Evolutionary conservation across 1,284 basidiomycete genomes (phyloP).

Genomic region (Ustilago trichophora): DNA sequence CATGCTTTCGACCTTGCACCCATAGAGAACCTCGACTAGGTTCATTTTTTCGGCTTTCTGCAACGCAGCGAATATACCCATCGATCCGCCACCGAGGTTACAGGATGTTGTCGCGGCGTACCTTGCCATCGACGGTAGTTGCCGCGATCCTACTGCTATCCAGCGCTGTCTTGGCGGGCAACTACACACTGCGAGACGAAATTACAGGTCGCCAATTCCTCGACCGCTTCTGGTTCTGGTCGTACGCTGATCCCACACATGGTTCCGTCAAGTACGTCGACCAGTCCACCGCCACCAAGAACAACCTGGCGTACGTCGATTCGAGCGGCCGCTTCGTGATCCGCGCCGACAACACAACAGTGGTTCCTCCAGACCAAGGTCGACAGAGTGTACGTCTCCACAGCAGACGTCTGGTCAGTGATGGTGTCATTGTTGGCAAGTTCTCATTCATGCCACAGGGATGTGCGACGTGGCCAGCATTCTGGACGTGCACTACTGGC

Average conservation of each 20-base stretch:
- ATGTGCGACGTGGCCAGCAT: slow-evolving; percentile 60
- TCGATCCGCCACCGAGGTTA: too few relatives aligned
- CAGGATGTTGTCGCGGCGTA: neutral
- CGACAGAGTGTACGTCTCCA: slow-evolving; percentile 45
- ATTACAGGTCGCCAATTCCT: slow-evolving; percentile 44
- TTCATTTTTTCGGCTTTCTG: neutral
- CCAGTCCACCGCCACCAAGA: slow-evolving; percentile 19
- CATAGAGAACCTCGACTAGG: slow-evolving; percentile 14
- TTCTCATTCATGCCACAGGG: slow-evolving; percentile 45
- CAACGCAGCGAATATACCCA: too few relatives aligned
- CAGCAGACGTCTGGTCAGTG: slow-evolving; percentile 37
- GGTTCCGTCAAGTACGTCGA: slow-evolving; percentile 50
- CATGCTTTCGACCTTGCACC: neutral
- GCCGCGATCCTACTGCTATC: slow-evolving; percentile 6
- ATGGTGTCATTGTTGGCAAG: slow-evolving; percentile 48
- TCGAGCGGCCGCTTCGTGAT: slow-evolving; percentile 37
- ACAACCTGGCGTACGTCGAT: slow-evolving; percentile 36
- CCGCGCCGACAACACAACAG: slow-evolving; percentile 39
- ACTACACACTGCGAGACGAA: slow-evolving; percentile 47
- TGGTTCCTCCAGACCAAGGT: slow-evolving; percentile 15
- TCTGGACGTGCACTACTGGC: slow-evolving; percentile 51
- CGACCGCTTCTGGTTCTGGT: slow-evolving; percentile 49
- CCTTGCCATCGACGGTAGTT: slow-evolving; percentile 2
- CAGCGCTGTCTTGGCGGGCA: slow-evolving; percentile 14
- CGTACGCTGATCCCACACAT: slow-evolving; percentile 41